Base-by-base conservation (phyloP, 2,329 filamentous ascomycete species). In the Alternaria arbusti region DNA sequence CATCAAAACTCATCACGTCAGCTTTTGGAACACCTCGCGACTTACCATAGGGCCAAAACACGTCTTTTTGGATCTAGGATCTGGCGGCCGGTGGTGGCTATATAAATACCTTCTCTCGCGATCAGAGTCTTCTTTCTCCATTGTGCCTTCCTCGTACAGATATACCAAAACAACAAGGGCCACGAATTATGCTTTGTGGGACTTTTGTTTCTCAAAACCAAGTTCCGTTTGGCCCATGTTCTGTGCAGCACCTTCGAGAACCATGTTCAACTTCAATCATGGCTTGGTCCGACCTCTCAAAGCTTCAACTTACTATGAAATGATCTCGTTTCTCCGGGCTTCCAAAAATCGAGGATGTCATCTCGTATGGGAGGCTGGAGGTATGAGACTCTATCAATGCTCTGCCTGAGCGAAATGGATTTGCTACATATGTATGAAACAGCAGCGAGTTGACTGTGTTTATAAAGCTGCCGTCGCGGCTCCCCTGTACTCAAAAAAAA, bases 221-320 rank as follows among this genome's bases (percentile, higher is more conserved):
- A n/a, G n/a, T n/a, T n/a, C n/a, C n/a, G n/a, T n/a, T n/a, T n/a
- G n/a, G n/a, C n/a, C n/a, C n/a, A n/a, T n/a, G n/a, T n/a, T n/a
- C n/a, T n/a, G n/a, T n/a, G n/a, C 30, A n/a, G 32, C 13, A 36
- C 32, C 2, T 36, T 13, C 32, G 4, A 36, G n/a, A 36, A n/a
- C n/a, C 32, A 36, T 36, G 32, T 36, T 0, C 32, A n/a, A 36
- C 32, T 36, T 36, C 32, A 36, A 36, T 36, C 32, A 36, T 36
- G 32, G 4, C 32, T 2, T 36, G 15, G 32, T n/a, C 15, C 15
- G 32, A n/a, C 2, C 15, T n/a, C 32, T 36, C 32, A 9, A 36
- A 36, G 0, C 13, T 36, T 36, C 7, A 5, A 9, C 13, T n/a
- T n/a, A 1, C 13, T n/a, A n/a, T 9, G 0, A 1, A 1, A n/a